Conservation (phyloP, 305 asterid genomes). For the Solanum hybrid region DNA sequence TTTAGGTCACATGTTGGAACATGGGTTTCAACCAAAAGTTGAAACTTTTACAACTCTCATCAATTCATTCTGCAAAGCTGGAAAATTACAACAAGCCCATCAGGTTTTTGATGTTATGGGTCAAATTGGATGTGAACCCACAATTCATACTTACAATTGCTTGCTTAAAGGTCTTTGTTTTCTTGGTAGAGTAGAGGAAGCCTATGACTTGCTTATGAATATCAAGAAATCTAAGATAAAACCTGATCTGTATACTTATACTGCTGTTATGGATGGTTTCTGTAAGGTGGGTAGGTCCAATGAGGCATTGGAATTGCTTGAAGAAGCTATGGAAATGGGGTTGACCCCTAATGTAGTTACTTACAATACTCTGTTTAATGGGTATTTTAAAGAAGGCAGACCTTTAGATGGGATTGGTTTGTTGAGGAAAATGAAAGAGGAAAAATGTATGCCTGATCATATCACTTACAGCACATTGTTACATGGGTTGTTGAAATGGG, state of each 20-base stretch:
- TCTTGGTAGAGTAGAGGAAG: constrained; percentile 72
- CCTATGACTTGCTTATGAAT: constrained; percentile 32
- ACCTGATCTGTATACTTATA: constrained; percentile 58
- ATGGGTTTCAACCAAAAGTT: constrained; percentile 39
- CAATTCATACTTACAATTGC: constrained; percentile 25
- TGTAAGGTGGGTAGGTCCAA: constrained; percentile 69
- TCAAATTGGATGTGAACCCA: constrained; percentile 19
- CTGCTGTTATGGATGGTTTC: constrained; percentile 70
- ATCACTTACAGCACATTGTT: constrained; percentile 50
- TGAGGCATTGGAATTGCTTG: constrained; percentile 58
- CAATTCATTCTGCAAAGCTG: constrained; percentile 38
- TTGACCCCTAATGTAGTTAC: constrained; percentile 46
- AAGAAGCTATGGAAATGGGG: constrained; percentile 40
- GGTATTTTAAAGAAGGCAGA: constrained; percentile 65
- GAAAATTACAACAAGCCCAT: constrained; percentile 38
- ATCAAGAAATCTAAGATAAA: constrained; percentile 33
- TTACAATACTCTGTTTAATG: constrained; percentile 63
- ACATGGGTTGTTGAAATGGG: constrained; percentile 71
- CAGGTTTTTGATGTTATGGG: constrained; percentile 43
- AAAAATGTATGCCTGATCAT: constrained; percentile 47
- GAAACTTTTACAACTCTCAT: constrained; percentile 56
- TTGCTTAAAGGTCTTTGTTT: constrained; percentile 37
- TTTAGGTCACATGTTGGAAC: constrained; percentile 31
- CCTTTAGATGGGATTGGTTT: constrained; percentile 43
- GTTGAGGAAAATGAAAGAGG: constrained; percentile 45